Conservation (phyloP, 768 basidiomycete genomes). For the Kwoniella newhampshirensis region DNA sequence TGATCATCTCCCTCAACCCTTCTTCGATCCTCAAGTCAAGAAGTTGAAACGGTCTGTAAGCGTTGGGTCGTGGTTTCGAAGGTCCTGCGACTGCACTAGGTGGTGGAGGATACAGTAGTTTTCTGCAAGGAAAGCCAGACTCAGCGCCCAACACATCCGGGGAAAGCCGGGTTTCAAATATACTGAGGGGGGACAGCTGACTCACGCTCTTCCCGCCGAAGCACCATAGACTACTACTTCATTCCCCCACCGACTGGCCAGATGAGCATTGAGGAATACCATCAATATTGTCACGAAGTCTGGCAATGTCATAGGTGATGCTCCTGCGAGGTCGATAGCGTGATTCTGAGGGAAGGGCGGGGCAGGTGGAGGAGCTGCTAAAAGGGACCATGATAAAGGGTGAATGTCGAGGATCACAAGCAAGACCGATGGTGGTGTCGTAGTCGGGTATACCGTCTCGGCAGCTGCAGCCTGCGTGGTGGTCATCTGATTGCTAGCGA, state of each 20-base stretch:
- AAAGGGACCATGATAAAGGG: conserved; percentile 80
- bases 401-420: conserved; percentile 83
- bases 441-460: conserved; percentile 12
- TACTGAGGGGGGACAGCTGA: conserved; percentile 1
- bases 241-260: conserved; percentile 88
- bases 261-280: conserved; percentile 87
- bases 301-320: conserved; percentile 63
- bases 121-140: too few species aligned
- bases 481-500: too few species aligned
- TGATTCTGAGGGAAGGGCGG: conserved; percentile 11
- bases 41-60: conserved; percentile 77
- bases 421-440: conserved; percentile 59
- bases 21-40: conserved; percentile 68
- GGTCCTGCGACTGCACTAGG: conserved; percentile 13
- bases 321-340: conserved; percentile 23
- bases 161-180: too few species aligned
- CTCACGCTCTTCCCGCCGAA: conserved; percentile 43
- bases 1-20: conserved; percentile 66
- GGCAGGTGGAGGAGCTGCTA: conserved; percentile 55
- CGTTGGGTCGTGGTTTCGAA: conserved; percentile 59
- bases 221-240: conserved; percentile 89
- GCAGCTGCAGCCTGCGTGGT: background rate
- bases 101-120: conserved; percentile 67
- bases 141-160: too few species aligned
- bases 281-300: conserved; percentile 80